phyloP scores from a whole-genome alignment of 352 stramenopile species.

The Globisporangium barbulae region DNA sequence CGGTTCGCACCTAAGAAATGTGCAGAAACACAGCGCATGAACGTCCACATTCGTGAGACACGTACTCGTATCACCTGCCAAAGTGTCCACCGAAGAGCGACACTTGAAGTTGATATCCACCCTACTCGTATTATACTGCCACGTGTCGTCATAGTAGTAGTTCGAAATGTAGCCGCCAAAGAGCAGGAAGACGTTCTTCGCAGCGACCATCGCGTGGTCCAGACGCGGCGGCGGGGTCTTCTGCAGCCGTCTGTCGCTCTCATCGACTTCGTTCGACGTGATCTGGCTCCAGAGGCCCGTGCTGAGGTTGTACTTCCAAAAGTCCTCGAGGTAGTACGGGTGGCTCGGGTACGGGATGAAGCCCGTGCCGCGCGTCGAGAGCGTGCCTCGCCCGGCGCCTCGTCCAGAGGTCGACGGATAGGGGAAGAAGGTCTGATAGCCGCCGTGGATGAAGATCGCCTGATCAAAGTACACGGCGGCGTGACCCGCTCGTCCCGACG shows the following conservation, averaged over 20 bases:
- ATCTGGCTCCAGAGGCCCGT: slow-evolving; percentile 83
- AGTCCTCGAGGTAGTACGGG: slow-evolving; percentile 92
- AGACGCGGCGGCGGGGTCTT: slow-evolving; percentile 60
- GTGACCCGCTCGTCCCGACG: slow-evolving; percentile 83
- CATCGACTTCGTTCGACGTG: slow-evolving; percentile 13
- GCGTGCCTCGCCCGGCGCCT: slow-evolving; percentile 71
- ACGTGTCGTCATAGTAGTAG: slow-evolving; percentile 94
- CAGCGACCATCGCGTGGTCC: slow-evolving; percentile 81
- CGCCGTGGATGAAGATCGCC: slow-evolving; percentile 88
- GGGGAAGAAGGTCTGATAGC: slow-evolving; percentile 94
- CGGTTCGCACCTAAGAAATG: slow-evolving; percentile 43
- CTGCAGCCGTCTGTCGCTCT: slow-evolving; percentile 14
- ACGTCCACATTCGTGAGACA: not conserved
- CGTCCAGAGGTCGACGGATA: slow-evolving; percentile 88
- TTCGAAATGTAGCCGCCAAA: slow-evolving; percentile 94
- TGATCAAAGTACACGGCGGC: slow-evolving; percentile 71
- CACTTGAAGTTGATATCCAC: not conserved
- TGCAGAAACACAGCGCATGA: not conserved
- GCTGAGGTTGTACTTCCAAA: slow-evolving; percentile 94
- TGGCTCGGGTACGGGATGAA: slow-evolving; percentile 90
- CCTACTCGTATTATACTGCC: slow-evolving; percentile 94
- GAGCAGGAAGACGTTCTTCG: slow-evolving; percentile 83
- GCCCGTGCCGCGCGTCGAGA: slow-evolving; percentile 39
- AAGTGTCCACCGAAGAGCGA: not conserved
- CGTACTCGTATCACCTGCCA: not conserved